Conservation (phyloP, 2,329 filamentous ascomycete species). For the Allantophomopsis cytisporea region DNA sequence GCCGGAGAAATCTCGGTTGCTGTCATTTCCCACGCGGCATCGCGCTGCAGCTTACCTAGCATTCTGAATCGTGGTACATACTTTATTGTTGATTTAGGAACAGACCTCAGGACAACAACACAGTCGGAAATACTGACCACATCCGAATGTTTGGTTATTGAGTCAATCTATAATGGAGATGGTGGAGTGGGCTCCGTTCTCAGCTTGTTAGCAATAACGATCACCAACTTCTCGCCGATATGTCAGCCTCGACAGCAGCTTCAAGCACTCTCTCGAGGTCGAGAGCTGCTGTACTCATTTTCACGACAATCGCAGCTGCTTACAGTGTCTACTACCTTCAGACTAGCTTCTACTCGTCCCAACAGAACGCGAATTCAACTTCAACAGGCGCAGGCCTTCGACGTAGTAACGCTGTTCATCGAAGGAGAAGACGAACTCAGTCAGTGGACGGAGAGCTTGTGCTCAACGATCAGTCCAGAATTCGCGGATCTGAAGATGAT, state of each 20-base stretch:
- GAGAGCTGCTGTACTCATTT: conserved; percentile 37
- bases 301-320: conserved; percentile 40
- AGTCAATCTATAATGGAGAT: too few species aligned
- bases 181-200: too few species aligned
- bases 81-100: too few species aligned
- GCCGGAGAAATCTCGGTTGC: too few species aligned
- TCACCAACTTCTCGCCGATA: conserved; percentile 1
- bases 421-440: conserved; percentile 23
- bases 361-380: conserved; percentile 13
- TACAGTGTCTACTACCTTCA: conserved; percentile 48
- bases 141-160: too few species aligned
- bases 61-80: too few species aligned
- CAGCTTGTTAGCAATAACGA: too few species aligned
- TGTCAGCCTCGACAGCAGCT: conserved; percentile 28
- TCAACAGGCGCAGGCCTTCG: conserved; percentile 27
- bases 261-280: conserved; percentile 38
- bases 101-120: too few species aligned
- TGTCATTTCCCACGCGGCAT: too few species aligned
- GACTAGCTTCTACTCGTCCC: conserved; percentile 18
- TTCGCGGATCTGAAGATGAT: conserved; percentile 4
- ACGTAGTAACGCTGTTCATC: conserved; percentile 54
- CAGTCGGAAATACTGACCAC: too few species aligned
- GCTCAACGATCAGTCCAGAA: not conserved
- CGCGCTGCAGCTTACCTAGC: too few species aligned
- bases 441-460: conserved; percentile 24